Evolutionary conservation across 2,329 filamentous ascomycete genomes (phyloP), one percentile per base, ranked within the genome.

Genomic region (Ophiosphaerella korrae): DNA sequence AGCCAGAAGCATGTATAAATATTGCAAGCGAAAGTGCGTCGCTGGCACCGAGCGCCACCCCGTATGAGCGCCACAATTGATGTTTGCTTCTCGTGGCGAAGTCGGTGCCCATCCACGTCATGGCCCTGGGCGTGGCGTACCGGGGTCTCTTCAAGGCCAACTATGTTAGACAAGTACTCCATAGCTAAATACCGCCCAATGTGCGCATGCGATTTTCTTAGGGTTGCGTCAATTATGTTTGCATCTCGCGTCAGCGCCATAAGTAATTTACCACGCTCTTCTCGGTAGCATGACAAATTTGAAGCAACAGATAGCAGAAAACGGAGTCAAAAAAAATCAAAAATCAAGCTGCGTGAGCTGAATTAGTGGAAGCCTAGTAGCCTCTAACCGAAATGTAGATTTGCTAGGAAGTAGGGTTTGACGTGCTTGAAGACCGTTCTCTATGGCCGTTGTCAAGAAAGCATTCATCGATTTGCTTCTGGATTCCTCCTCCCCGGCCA

Each of bases 61-160:
- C 83, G 81, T 84, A 88, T 87, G n/a, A 87, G 54, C 0, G 84
- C 75, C 0, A 87, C 70, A 40, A 88, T 85, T 1, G 75, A 50
- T 0, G 82, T 87, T 7, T 71, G 45, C 1, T 69, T 7, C 60
- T 87, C 83, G 45, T 79, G 23, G 0, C 37, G 49, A 1, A 88
- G 71, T 5, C 71, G 76, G 59, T 80, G 73, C 0, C 84, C 84
- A 0, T 23, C 63, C 0, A 74, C 78, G 1, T 53, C 5, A 29
- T 76, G 52, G 3, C 78, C 80, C 52, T 83, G 80, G 0, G 86
- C 82, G 52, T 86, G 82, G 0, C 55, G 48, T 12, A 85, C 83
- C 0, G 49, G 2, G 56, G 74, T 77, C 7, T 74, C 54, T 48
- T 87, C 81, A 0, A 83, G 11, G 0, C 83, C 82, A 12, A 87